A percentile compares a stretch with the other conserved stretches of the same genome.
phyloP scores from a whole-genome alignment of 2,329 filamentous ascomycete genomes.

The Colletotrichum tofieldiae region DNA sequence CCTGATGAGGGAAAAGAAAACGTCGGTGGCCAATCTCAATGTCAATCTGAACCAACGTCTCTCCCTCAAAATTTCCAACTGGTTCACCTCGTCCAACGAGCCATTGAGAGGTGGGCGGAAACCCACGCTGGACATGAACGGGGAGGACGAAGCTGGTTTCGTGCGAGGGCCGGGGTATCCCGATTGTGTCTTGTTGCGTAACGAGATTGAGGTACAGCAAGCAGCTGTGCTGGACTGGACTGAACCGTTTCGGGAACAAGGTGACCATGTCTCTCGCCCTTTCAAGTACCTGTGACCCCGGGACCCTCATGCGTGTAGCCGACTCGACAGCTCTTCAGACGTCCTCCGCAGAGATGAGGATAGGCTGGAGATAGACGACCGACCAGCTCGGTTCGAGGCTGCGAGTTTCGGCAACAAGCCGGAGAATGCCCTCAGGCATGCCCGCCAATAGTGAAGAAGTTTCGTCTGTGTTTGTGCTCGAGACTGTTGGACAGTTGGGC shows the following conservation, averaged over 20 bases:
- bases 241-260: conserved; percentile 1
- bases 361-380: background rate
- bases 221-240: conserved; percentile 4
- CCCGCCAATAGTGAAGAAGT: background rate
- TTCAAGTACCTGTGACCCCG: background rate
- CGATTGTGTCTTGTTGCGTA: conserved; percentile 31
- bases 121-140: conserved; percentile 13
- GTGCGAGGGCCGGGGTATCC: conserved; percentile 25
- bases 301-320: conserved; percentile 7
- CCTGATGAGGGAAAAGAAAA: background rate
- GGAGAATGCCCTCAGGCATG: background rate
- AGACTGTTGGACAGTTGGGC: background rate
- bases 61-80: conserved; percentile 3
- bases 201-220: conserved; percentile 13
- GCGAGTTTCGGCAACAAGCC: background rate
- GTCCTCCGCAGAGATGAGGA: too few species aligned
- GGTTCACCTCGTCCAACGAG: background rate
- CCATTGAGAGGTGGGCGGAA: background rate
- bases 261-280: background rate
- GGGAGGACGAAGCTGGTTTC: conserved; percentile 13
- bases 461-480: background rate
- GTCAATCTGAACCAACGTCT: conserved; percentile 3
- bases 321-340: background rate
- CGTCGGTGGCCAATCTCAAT: conserved; percentile 3
- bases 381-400: background rate